phyloP scores from a whole-genome alignment of 306 rosid species.

The Trichosanthes cucumerina region DNA sequence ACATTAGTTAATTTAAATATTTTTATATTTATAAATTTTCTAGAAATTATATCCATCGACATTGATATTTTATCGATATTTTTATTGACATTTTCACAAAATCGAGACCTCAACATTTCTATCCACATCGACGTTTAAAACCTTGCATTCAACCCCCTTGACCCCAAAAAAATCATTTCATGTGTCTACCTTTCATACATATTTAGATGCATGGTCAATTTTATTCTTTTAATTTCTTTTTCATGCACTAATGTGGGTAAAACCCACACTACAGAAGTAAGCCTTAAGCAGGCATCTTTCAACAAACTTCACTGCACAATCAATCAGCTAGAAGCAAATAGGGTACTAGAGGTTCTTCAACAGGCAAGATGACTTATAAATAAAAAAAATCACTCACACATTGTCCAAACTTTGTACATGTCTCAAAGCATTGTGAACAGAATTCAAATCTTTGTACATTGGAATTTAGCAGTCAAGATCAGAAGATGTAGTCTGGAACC shows the following conservation, averaged over 20 bases:
- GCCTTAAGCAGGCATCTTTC: not conserved
- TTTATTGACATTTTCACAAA: no score
- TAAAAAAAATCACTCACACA: not conserved
- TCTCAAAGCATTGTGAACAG: not conserved
- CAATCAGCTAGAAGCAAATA: not conserved
- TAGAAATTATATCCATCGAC: no score
- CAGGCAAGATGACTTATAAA: not conserved
- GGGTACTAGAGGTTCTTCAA: not conserved
- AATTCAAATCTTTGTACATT: not conserved
- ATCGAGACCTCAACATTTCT: no score
- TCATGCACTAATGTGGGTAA: not conserved
- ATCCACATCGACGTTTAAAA: no score
- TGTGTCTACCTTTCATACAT: no score
- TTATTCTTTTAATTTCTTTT: no score
- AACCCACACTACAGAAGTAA: not conserved
- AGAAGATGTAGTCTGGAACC: slow-evolving; percentile 72
- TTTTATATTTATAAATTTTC: no score
- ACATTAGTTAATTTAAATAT: no score
- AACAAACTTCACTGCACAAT: not conserved
- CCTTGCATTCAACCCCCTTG: no score
- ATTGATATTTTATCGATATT: no score
- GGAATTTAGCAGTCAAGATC: slow-evolving; percentile 14
- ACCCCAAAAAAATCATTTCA: no score
- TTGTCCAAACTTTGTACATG: not conserved
- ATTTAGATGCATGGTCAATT: no score